Base-by-base conservation (phyloP, 2,329 filamentous ascomycete genomes). In the Fusarium sp. region DNA sequence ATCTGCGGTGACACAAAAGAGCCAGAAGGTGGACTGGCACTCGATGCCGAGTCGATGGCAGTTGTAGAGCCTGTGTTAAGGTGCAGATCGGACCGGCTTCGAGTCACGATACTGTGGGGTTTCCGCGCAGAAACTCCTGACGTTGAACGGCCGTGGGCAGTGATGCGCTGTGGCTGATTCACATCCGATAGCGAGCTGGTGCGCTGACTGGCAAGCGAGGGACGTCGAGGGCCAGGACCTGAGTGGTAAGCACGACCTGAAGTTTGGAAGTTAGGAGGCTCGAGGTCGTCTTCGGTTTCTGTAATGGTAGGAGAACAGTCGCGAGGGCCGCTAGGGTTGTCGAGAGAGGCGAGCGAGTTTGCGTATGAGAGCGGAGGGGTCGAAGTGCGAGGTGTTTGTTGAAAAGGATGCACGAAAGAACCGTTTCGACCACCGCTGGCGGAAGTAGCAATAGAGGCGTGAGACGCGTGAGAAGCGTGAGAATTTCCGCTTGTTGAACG, bases 341-440 rank as follows among this genome's bases (percentile, higher is more conserved):
- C 84, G 52, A 87, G 79, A 4, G 84, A 86, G 17, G 83, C 81
- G 43, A 85, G 77, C 9, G 86, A 87, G 75, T 86, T 86, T 67
- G 86, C 83, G 74, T 88, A 88, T 24, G 86, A 84, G 62, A 88
- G 72, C 10, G 87, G 86, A 50, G 87, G 86, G 61, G 87, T 89
- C 45, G 86, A 85, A 2, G 86, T 86, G 40, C 86, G 83, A 32
- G 88, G 88, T 10, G 82, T 89, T 77, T 90, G 88, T 74, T 89
- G 87, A 68, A 89, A 90, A 26, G 88, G 88, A 73, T 90, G 88
- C 20, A 89, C 82, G 72, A 90, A 90, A 32, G 81, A 78, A 58
- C 81, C 81, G 58, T 79, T 80, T 58, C 84, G 81, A 53, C 78
- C 82, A 68, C 85, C 82, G 70, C 86, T 89, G 64, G 80, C 83